Base-by-base conservation (phyloP, 2,329 filamentous ascomycete genomes). In the Arthrinium puccinioides region DNA sequence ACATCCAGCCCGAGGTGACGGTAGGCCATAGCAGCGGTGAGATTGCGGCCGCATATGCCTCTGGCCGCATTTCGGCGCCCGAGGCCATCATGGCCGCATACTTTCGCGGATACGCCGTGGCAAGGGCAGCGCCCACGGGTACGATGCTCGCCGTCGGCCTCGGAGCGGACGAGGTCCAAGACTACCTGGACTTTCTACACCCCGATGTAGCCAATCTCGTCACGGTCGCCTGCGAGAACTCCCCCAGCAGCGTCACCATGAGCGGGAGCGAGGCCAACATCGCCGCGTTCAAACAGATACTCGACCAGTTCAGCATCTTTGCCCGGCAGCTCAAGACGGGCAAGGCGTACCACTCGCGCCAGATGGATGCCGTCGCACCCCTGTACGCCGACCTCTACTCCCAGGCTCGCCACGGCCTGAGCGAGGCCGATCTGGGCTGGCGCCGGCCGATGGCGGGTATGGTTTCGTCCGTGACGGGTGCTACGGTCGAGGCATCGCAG, bases 221-320 rank as follows among this genome's bases (percentile, higher is more conserved):
- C 5, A 53, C 59, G 41, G 52, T 67, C 18, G 47, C 56, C 15
- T 61, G 57, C 29, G 61, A 65, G 4, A 59, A 63, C 32, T 63
- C 70, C 3, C 40, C 53, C 3, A 54, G 64, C 15, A 69, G 72
- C 43, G 64, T 67, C n/a, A 59, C 72, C 6, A 66, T 69, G 29
- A 68, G 67, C 15, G 68, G 69, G 6, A 62, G 68, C 5, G 62
- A 64, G 8, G 62, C 60, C 16, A 63, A 60, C 1, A 35, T 65
- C 15, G 55, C 61, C 44, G 51, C 52, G 1, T 49, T 73, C 3
- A 62, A 58, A 44, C 53, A 61, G 19, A 46, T 60, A 4, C 48
- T 64, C 33, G 63, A 62, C 25, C 61, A 62, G 5, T 53, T 59
- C 14, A 57, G 67, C 9, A 66, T 69, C 36, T 70, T 70, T 28